A percentile compares a stretch with the other conserved stretches of the same genome.
Conservation (phyloP, 805 yeast genomes). For the Kluyveromyces starmeri region DNA sequence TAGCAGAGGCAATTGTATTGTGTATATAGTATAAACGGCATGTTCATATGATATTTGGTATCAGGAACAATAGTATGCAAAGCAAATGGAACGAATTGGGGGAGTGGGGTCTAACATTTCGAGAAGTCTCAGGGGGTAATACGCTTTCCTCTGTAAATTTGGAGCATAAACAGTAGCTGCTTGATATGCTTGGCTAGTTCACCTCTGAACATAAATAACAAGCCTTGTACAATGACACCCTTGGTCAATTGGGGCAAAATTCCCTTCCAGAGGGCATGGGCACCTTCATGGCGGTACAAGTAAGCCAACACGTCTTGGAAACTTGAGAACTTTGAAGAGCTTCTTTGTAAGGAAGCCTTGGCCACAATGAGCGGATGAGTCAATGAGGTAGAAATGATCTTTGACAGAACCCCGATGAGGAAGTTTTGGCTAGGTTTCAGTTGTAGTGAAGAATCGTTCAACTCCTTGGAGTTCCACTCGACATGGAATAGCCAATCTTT, state of each 20-base stretch:
- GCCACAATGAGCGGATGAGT: slow-evolving; percentile 84
- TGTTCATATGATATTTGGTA: no score
- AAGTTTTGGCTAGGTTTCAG: slow-evolving; percentile 60
- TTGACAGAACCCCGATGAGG: slow-evolving; percentile 68
- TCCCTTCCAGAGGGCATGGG: slow-evolving; percentile 67
- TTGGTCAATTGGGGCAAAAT: slow-evolving; percentile 69
- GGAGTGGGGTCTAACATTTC: no score
- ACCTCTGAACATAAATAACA: slow-evolving; percentile 74
- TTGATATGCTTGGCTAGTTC: slow-evolving; percentile 35
- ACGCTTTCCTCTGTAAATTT: not conserved
- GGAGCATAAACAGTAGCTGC: slow-evolving; percentile 13
- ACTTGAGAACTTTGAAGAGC: slow-evolving; percentile 39
- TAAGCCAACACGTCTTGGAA: slow-evolving; percentile 57
- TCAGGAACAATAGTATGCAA: no score
- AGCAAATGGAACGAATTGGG: no score
- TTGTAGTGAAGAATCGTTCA: slow-evolving; percentile 19
- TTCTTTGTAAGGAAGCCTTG: slow-evolving; percentile 66
- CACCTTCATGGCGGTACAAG: slow-evolving; percentile 56
- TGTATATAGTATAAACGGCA: no score
- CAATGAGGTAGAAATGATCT: slow-evolving; percentile 66
- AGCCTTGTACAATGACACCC: slow-evolving; percentile 79
- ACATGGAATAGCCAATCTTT: slow-evolving; percentile 37
- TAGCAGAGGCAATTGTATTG: no score
- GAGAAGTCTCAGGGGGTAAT: no score
- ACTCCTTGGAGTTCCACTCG: slow-evolving; percentile 4